Percentiles rank a stretch among this genome's conserved stretches.
These are phyloP conservation scores for Gymnopilus dilepis DNA, from an alignment of 768 basidiomycete genomes.

Conservation along the genomic window DNA sequence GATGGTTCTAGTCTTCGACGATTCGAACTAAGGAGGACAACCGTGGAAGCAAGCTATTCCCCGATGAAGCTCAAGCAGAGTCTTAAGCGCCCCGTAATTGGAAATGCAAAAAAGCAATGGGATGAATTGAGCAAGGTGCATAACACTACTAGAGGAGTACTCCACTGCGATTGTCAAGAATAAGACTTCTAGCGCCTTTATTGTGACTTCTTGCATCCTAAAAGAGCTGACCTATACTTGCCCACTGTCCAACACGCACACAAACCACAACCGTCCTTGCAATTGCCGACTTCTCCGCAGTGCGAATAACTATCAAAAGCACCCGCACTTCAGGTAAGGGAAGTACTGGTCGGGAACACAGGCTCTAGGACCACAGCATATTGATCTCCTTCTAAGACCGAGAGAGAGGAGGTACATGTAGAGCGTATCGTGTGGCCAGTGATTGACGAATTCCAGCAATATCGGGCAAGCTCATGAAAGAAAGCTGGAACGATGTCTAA, in stretches of 20 bases:
- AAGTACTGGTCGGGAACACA: background rate
- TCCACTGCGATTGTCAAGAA: background rate
- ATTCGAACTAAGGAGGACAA: background rate
- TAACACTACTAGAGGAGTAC: background rate
- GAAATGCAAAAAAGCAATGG: background rate
- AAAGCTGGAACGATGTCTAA: background rate
- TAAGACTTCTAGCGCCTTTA: background rate
- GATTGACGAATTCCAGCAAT: background rate
- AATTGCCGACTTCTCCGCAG: background rate
- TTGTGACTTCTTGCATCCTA: background rate
- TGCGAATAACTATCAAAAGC: background rate
- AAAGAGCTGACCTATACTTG: background rate
- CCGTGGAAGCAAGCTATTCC: background rate
- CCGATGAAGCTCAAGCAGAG: background rate
- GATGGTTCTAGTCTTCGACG: background rate
- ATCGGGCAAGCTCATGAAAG: background rate
- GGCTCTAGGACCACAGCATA: too few species aligned
- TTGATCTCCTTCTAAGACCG: too few species aligned
- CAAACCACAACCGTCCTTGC: background rate
- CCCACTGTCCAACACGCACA: background rate
- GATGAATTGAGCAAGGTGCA: background rate
- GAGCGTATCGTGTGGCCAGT: background rate
- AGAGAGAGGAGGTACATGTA: background rate
- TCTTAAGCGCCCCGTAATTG: too few species aligned
- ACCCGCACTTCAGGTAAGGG: background rate